Conservation (phyloP, 2,329 filamentous ascomycete species). For the Calonectria hongkongensis region DNA sequence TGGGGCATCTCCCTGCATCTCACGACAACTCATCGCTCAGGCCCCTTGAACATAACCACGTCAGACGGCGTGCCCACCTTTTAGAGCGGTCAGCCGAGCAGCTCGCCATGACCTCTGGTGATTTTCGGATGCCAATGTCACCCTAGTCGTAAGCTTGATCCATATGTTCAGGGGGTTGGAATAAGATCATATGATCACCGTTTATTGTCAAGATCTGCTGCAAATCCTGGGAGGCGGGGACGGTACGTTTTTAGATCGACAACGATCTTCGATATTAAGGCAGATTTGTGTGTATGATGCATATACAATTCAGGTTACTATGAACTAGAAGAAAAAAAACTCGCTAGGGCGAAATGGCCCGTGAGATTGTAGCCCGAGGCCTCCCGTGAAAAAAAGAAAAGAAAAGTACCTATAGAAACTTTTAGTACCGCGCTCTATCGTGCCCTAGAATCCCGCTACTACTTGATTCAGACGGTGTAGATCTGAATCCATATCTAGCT, state of each 20-base stretch:
- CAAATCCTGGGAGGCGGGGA: background rate
- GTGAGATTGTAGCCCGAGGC: background rate
- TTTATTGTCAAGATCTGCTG: conserved; percentile 12
- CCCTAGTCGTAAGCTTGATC: conserved; percentile 13
- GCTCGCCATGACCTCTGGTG: background rate
- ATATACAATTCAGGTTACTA: conserved; percentile 1
- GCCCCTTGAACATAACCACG: conserved; percentile 7
- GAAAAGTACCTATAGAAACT: background rate
- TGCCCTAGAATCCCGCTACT: conserved; percentile 31
- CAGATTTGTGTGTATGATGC: background rate
- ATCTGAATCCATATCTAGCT: conserved; percentile 23
- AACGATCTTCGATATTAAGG: background rate
- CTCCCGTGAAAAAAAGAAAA: conserved; percentile 12
- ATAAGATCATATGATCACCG: conserved; percentile 18
- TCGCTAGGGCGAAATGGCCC: background rate
- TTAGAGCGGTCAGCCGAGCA: background rate
- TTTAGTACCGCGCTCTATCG: conserved; percentile 25
- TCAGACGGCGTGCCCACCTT: conserved; percentile 2
- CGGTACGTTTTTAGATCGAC: conserved; percentile 7
- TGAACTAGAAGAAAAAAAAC: conserved; percentile 6
- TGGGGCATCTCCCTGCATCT: background rate
- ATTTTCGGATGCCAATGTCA: conserved; percentile 1
- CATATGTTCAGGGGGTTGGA: background rate
- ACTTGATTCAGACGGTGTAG: conserved; percentile 32
- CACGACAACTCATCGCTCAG: background rate